Base-by-base conservation (phyloP, 108 stramenopile genomes). In the Nannochloropsis oceanica region DNA sequence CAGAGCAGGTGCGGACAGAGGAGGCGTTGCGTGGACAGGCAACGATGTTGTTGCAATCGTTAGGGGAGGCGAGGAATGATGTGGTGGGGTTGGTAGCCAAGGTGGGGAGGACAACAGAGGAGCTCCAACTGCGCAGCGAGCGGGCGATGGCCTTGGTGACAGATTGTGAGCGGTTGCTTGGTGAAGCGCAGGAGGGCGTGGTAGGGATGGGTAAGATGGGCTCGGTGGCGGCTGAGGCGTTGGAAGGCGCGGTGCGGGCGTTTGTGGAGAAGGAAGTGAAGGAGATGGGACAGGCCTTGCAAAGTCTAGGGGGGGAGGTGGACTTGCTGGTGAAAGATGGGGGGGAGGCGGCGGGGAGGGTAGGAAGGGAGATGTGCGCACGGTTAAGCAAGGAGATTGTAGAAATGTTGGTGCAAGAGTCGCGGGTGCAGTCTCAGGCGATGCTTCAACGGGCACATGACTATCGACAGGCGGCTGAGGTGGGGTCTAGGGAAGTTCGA, bases 1-100 rank as follows among this genome's bases (percentile, higher is more conserved):
- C 81, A n/a, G 85, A 85, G 44, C 85, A 85, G 85, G 85, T 44
- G 43, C 44, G 27, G 11, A 85, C 85, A 27, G 85, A 85, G 34
- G 18, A 81, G 44, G 85, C 85, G 12, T 81, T 85, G 10, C 44
- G 26, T 18, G 44, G 26, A 43, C 80, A 85, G 81, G 85, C 80
- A 12, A 81, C 27, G 2, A 43, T 46, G 46, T 50, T 81, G 12
- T 13, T 20, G 80, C 24, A 26, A 25, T 85, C 85, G 13, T 80
- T 85, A 0, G 85, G 11, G 27, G 22, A 42, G 22, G 85, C 85
- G 12, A 46, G 81, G 27, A 8, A 14, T 27, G 85, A 85, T n/a
- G 81, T 85, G 26, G 85, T n/a, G 81, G 85, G 85, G 0, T 46
- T 85, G 80, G 25, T 26, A 22, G 85, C 13, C 3, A 85, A 85